These are phyloP conservation scores for Russula sp. DNA, from an alignment of 768 basidiomycete genomes.

Conservation along the genomic window DNA sequence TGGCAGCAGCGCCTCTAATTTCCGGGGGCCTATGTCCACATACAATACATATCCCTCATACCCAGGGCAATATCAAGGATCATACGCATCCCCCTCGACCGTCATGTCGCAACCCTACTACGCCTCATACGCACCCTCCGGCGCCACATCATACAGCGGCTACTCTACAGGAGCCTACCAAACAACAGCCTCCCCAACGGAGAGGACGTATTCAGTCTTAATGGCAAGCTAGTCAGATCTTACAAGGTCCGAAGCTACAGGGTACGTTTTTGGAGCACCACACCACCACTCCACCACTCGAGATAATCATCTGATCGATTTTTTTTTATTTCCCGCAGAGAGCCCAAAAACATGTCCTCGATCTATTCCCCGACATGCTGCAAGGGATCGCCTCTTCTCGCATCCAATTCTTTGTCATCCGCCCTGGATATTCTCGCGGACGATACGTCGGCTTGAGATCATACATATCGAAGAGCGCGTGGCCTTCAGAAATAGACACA, in stretches of 20 bases:
- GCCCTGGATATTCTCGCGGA: conserved; percentile 9
- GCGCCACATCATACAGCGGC: neutral
- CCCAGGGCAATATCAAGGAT: neutral
- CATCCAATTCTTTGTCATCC: conserved; percentile 25
- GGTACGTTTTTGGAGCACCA: conserved; percentile 9
- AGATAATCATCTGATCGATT: neutral
- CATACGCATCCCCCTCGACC: conserved; percentile 3
- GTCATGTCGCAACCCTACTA: conserved; percentile 2
- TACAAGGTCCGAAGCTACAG: conserved; percentile 16
- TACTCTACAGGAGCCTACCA: neutral
- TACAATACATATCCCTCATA: conserved; percentile 12
- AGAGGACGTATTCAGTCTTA: conserved; percentile 16
- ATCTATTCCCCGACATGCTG: conserved; percentile 17
- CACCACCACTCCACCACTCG: neutral
- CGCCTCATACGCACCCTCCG: neutral
- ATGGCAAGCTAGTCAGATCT: conserved; percentile 21
- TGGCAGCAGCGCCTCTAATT: neutral
- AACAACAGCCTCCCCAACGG: neutral
- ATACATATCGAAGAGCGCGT: conserved; percentile 17
- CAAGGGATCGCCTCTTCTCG: conserved; percentile 22
- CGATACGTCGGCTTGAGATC: conserved; percentile 15
- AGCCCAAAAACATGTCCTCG: conserved; percentile 17
- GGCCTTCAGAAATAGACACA: conserved; percentile 6
- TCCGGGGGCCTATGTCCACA: neutral
- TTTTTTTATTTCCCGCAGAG: neutral